A percentile compares a stretch with the other conserved stretches of the same genome.
Evolutionary conservation across 805 yeast genomes (phyloP).

Genomic region (Candida orba): DNA sequence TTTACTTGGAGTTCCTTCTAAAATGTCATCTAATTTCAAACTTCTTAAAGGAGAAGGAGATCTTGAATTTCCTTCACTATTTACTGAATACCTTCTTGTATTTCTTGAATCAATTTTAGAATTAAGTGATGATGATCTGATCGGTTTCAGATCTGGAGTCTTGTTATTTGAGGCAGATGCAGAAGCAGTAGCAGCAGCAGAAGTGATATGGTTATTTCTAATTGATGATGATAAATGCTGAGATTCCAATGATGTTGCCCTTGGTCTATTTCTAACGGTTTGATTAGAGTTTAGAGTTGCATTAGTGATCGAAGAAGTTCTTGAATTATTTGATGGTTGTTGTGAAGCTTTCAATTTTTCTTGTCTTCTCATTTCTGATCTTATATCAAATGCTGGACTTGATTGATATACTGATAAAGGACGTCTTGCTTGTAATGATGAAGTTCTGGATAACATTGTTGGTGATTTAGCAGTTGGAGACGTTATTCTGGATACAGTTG

Average conservation of each 20-base stretch:
- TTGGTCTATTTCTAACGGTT: conserved; percentile 5
- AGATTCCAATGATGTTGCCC: conserved; percentile 11
- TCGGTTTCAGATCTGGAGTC: background rate
- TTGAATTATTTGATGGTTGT: background rate
- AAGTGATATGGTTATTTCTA: background rate
- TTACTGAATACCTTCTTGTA: background rate
- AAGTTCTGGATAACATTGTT: conserved; percentile 1
- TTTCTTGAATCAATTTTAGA: conserved; percentile 8
- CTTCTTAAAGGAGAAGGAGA: conserved; percentile 16
- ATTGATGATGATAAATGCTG: background rate
- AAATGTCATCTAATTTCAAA: background rate
- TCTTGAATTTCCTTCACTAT: conserved; percentile 2
- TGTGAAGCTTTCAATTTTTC: conserved; percentile 10
- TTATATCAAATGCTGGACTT: conserved; percentile 23
- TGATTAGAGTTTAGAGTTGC: background rate
- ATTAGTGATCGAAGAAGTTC: background rate
- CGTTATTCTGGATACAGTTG: conserved; percentile 13
- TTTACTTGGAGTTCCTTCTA: background rate
- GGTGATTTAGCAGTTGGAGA: conserved; percentile 10
- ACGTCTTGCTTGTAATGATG: conserved; percentile 4
- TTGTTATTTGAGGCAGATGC: conserved; percentile 8
- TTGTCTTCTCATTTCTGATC: conserved; percentile 22
- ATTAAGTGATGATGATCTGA: conserved; percentile 17
- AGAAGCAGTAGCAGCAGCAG: conserved; percentile 18
- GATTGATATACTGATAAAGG: conserved; percentile 6